Evolutionary conservation across 169 alveolate genomes (phyloP).

Genomic region (Besnoitia besnoiti): DNA sequence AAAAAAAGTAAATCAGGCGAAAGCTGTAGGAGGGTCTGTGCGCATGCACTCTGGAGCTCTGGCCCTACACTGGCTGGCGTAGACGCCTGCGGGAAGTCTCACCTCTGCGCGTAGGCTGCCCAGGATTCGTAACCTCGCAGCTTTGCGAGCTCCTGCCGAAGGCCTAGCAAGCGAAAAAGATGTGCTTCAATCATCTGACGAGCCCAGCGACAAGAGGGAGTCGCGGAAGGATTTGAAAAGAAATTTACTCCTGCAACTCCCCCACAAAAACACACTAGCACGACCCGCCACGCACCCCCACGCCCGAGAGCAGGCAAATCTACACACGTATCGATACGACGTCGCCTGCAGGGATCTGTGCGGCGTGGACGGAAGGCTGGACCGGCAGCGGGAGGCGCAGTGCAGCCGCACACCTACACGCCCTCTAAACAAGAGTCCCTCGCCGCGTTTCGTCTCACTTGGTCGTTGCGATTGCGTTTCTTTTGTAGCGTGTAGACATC

Average conservation of each 20-base stretch:
- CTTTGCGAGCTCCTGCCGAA: constrained; percentile 33
- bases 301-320: background rate
- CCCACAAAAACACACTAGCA: background rate
- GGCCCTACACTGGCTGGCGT: background rate
- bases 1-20: no score
- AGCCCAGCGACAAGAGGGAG: background rate
- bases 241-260: background rate
- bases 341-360: no score
- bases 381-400: no score
- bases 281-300: no score
- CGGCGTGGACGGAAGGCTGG: no score
- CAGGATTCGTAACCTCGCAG: constrained; percentile 28
- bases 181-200: background rate
- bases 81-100: background rate
- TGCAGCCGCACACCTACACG: no score
- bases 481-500: background rate
- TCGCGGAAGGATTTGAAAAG: background rate
- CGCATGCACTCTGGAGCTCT: no score
- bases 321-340: no score
- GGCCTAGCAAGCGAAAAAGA: background rate
- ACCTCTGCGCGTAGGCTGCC: constrained; percentile 55
- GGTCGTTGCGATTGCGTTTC: background rate
- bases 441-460: background rate
- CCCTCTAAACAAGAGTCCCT: no score
- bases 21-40: no score